Conservation (phyloP, 2,329 filamentous ascomycete genomes). For the Fusarium lyarnte region DNA sequence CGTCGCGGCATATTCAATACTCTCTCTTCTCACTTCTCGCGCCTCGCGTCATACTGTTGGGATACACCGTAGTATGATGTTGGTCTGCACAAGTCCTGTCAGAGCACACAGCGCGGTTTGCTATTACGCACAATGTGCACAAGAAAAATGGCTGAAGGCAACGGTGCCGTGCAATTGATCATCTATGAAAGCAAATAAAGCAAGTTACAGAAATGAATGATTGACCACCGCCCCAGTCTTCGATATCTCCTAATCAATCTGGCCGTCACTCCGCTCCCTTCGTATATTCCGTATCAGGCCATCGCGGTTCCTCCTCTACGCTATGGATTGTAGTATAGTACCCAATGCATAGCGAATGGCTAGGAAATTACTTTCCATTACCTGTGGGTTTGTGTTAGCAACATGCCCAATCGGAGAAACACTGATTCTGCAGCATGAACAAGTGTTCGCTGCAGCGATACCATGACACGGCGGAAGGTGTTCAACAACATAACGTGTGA, state of each 20-base stretch:
- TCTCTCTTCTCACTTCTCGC: constrained; percentile 10
- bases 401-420: constrained; percentile 1
- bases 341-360: neutral
- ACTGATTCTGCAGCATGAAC: constrained; percentile 7
- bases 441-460: constrained; percentile 11
- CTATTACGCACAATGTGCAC: neutral
- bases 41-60: neutral
- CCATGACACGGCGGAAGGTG: constrained; percentile 7
- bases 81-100: constrained; percentile 3
- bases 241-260: neutral
- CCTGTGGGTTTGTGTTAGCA: constrained; percentile 17
- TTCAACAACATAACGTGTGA: constrained; percentile 2
- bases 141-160: constrained; percentile 2
- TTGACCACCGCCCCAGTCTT: neutral
- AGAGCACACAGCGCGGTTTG: constrained; percentile 21
- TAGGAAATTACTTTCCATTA: constrained; percentile 9
- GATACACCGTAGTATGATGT: constrained; percentile 1
- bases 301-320: neutral
- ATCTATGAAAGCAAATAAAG: neutral
- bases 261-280: neutral
- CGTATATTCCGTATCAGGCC: neutral
- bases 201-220: neutral
- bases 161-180: constrained; percentile 22
- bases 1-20: neutral
- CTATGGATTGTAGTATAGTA: neutral